Base-by-base conservation (phyloP, 169 alveolate species). In the Plasmodium malariae region DNA sequence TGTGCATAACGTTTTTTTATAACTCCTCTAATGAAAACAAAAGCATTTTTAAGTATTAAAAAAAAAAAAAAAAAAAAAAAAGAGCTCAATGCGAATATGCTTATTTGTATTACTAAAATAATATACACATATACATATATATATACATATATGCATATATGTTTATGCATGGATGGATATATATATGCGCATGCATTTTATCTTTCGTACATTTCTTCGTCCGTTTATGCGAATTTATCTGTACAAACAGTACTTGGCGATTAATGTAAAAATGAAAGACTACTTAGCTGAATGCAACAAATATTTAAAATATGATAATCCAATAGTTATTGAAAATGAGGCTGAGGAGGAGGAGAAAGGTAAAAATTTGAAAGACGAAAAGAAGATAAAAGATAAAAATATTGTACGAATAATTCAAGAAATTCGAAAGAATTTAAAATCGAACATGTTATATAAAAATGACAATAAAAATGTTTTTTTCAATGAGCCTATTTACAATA, bases 351-450 rank as follows among this genome's bases (percentile, higher is more conserved):
- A 63, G 1, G 69, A 30, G 37, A 68, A 63, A 19, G 63, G 48
- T 36, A 49, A 62, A 36, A 45, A 45, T 48, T 32, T 28, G 12
- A 83, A 83, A 67, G 91, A 59, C 37, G 85, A 83, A 51, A 83
- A 60, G 17, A 54, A 30, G 12, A n/a, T 54, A 30, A 68, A 83
- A 37, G 91, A 83, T 14, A 83, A 65, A 59, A 83, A 65, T 60
- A 83, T 83, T 12, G 85, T 83, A 40, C 40, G 91, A 43, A 86
- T 83, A 14, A 83, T 83, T 36, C 60, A 69, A 28, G 85, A 83
- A 68, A 68, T 83, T 4, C 40, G 91, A 30, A 83, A 83, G 54
- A 69, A 83, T 43, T 67, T 83, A 54, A 69, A 72, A n/a, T 65
- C 85, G 17, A 83, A 51, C 28, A 45, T 69, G 11, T 40, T 51